These are phyloP conservation scores for Osmanthus fragrans DNA, from an alignment of 257 asterid species.

Conservation along the genomic window DNA sequence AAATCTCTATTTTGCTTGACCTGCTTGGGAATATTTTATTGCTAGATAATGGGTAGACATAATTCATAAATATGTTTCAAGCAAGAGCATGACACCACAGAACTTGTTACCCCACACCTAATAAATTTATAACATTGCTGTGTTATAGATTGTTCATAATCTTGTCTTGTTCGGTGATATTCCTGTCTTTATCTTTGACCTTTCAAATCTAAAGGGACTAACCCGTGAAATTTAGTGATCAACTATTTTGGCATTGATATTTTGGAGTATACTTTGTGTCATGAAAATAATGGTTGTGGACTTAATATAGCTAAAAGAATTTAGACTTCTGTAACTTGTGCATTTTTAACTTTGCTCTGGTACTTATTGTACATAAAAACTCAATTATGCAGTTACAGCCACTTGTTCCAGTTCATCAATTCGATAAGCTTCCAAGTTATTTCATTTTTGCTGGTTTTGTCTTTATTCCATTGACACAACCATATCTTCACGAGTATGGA, in stretches of 20 bases:
- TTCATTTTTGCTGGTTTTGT: slow-evolving; percentile 94
- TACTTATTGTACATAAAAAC: slow-evolving; percentile 7
- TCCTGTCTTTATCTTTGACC: background rate
- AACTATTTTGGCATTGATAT: background rate
- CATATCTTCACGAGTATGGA: slow-evolving; percentile 95
- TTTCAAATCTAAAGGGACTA: background rate
- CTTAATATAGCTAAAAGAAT: background rate
- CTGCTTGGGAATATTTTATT: background rate
- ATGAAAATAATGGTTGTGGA: background rate
- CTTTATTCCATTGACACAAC: slow-evolving; percentile 87
- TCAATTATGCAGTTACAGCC: slow-evolving; percentile 70
- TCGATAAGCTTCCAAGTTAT: slow-evolving; percentile 92
- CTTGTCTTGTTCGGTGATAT: background rate
- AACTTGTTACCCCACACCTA: background rate
- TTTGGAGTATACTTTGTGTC: slow-evolving; percentile 3
- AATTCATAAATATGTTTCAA: no score
- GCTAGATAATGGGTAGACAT: background rate
- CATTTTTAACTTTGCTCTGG: background rate
- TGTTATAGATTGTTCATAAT: background rate
- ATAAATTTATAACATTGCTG: background rate
- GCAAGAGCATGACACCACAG: background rate
- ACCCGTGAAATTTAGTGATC: background rate
- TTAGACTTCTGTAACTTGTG: background rate
- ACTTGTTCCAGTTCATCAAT: slow-evolving; percentile 95
- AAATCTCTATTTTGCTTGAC: background rate